A percentile compares a stretch with the other conserved stretches of the same genome.
Conservation (phyloP, 2,329 filamentous ascomycete genomes). For the Aspergillus thermomutatus region DNA sequence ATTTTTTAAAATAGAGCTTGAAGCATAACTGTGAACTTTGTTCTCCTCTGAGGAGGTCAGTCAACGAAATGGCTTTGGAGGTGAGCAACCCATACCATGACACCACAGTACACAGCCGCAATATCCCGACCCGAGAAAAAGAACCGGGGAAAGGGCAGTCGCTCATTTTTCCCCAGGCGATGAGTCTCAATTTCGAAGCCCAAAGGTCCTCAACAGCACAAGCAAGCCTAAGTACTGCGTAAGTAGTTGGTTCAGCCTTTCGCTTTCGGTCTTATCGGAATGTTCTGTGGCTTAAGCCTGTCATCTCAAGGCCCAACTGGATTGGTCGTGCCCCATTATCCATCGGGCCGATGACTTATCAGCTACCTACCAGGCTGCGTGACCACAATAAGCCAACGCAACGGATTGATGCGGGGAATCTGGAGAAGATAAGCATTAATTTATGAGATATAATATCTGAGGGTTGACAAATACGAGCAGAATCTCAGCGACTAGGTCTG, state of each 20-base stretch:
- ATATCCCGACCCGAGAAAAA: conserved; percentile 14
- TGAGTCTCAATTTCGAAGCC: background rate
- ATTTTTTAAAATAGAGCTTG: background rate
- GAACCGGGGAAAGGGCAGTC: conserved; percentile 9
- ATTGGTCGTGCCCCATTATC: background rate
- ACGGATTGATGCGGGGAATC: background rate
- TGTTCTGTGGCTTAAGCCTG: background rate
- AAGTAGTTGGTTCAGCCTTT: background rate
- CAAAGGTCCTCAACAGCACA: background rate
- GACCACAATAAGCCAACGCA: background rate
- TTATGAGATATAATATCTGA: background rate
- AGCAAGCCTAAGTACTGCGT: background rate
- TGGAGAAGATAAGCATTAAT: background rate
- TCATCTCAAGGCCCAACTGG: background rate
- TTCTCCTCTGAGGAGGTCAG: background rate
- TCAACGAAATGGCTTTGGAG: background rate
- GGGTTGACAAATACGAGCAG: background rate
- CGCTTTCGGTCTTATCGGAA: background rate
- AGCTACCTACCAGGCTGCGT: too few species aligned
- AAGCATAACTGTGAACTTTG: background rate
- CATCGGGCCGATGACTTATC: background rate
- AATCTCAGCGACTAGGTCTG: background rate
- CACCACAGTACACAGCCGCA: conserved; percentile 7
- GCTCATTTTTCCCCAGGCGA: background rate
- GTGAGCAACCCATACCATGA: background rate